A percentile compares a stretch with the other conserved stretches of the same genome.
These are phyloP conservation scores for Rickenella mellea DNA, from an alignment of 768 basidiomycete species.

Conservation along the genomic window DNA sequence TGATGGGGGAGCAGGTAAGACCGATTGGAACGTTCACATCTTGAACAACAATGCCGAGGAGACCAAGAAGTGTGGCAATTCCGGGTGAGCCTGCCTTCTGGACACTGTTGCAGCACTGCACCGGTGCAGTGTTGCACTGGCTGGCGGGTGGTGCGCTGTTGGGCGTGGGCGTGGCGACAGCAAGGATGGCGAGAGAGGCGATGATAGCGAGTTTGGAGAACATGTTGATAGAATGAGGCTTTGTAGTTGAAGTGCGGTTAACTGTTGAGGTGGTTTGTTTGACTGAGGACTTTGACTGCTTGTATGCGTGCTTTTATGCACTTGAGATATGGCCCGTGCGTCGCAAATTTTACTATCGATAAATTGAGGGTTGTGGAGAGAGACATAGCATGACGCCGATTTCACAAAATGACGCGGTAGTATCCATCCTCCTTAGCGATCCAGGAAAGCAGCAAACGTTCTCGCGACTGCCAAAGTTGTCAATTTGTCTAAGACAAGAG, in stretches of 20 bases:
- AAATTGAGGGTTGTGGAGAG: too few species aligned
- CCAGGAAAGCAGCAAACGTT: too few species aligned
- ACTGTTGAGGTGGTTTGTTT: neutral
- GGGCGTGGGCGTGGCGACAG: conserved; percentile 9
- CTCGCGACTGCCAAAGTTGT: too few species aligned
- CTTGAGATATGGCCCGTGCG: too few species aligned
- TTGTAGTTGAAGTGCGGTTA: too few species aligned
- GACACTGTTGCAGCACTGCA: conserved; percentile 17
- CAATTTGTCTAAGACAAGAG: too few species aligned
- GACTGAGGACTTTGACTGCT: too few species aligned
- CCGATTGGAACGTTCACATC: conserved; percentile 11
- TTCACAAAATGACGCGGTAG: too few species aligned
- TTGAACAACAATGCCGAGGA: conserved; percentile 8
- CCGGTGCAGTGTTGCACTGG: conserved; percentile 10
- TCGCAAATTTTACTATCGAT: too few species aligned
- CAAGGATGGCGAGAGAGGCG: conserved; percentile 11
- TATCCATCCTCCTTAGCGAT: too few species aligned
- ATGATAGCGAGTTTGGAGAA: conserved; percentile 5
- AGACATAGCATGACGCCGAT: too few species aligned
- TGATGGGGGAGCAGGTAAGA: conserved; percentile 11
- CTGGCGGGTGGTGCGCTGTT: conserved; percentile 5
- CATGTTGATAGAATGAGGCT: conserved; percentile 3
- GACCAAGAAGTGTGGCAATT: conserved; percentile 8
- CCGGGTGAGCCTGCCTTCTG: conserved; percentile 9
- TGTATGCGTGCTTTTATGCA: too few species aligned